Conservation (phyloP, 768 basidiomycete genomes). For the Naganishia onofrii region DNA sequence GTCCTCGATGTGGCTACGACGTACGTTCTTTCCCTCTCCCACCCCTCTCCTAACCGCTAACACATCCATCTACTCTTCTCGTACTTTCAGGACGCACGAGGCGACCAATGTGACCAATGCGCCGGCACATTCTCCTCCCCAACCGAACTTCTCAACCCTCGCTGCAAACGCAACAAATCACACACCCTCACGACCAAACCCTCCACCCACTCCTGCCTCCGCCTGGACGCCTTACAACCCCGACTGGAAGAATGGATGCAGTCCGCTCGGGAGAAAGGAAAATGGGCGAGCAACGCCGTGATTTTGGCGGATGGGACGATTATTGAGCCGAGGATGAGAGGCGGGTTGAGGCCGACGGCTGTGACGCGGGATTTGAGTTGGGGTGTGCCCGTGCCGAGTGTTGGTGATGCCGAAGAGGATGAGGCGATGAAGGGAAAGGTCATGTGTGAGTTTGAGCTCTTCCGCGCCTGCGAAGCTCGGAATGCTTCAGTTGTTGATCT, state of each 20-base stretch:
- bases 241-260: constrained; percentile 84
- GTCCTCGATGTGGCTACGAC: constrained; percentile 85
- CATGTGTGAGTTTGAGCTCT: constrained; percentile 70
- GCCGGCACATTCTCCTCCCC: constrained; percentile 82
- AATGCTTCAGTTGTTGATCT: too few relatives aligned
- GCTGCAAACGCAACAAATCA: constrained; percentile 79
- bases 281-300: constrained; percentile 89
- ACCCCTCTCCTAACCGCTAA: neutral
- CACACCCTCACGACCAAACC: constrained; percentile 72
- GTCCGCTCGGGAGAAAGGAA: constrained; percentile 70
- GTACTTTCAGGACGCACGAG: constrained; percentile 77
- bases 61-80: neutral
- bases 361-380: constrained; percentile 91
- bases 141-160: constrained; percentile 87
- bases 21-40: constrained; percentile 53
- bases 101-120: constrained; percentile 96
- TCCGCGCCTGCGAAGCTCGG: too few relatives aligned
- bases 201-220: constrained; percentile 88
- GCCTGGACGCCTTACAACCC: constrained; percentile 77
- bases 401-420: constrained; percentile 65
- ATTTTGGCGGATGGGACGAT: constrained; percentile 84
- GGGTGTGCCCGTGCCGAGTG: constrained; percentile 87
- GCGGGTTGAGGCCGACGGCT: constrained; percentile 79
- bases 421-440: constrained; percentile 90
- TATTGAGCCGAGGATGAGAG: constrained; percentile 80